These are phyloP conservation scores for Eimeria sp. DNA, from an alignment of 169 alveolate species.

Conservation along the genomic window DNA sequence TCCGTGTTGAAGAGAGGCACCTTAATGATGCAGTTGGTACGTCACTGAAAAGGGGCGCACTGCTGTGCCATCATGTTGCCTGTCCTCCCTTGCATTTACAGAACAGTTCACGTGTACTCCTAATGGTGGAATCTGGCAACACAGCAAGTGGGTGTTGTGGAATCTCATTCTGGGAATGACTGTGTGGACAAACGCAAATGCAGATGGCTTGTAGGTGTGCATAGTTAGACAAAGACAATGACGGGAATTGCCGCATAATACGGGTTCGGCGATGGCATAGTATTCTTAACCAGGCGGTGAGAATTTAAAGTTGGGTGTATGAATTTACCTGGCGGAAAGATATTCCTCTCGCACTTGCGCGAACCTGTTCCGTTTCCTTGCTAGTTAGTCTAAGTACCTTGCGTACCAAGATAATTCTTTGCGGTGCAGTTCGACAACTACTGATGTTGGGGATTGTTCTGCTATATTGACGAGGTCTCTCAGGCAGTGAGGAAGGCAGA, in stretches of 20 bases:
- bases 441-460: too few species aligned
- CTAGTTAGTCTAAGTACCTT: too few species aligned
- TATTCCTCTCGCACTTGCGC: not conserved
- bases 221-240: not conserved
- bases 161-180: not conserved
- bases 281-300: not conserved
- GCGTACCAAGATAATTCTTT: too few species aligned
- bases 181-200: not conserved
- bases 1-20: not conserved
- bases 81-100: not conserved
- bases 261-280: too few species aligned
- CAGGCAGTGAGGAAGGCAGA: too few species aligned
- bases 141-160: not conserved
- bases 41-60: not conserved
- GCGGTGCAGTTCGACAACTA: too few species aligned
- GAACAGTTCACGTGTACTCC: not conserved
- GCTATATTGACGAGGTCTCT: too few species aligned
- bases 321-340: not conserved
- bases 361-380: too few species aligned
- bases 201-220: not conserved
- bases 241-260: not conserved
- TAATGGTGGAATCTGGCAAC: not conserved
- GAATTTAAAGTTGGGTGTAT: not conserved
- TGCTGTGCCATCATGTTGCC: not conserved
- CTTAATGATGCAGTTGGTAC: not conserved